A percentile compares a stretch with the other conserved stretches of the same genome.
Conservation (phyloP, 352 stramenopile genomes). For the Hyphochytrium catenoides region DNA sequence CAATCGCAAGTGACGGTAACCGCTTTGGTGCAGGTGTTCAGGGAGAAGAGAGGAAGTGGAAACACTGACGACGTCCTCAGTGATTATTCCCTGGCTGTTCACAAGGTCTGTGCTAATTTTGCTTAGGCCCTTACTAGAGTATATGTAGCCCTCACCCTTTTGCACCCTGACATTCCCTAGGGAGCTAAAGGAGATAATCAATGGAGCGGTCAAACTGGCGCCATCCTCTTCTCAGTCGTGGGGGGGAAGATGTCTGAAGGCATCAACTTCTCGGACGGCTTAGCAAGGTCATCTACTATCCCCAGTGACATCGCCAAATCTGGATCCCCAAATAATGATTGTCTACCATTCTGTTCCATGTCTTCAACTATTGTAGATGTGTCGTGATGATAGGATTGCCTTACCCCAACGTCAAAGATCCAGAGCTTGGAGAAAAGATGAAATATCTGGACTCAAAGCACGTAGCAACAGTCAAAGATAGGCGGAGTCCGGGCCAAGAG, state of each 20-base stretch:
- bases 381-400: slow-evolving; percentile 95
- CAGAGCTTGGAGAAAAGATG: slow-evolving; percentile 94
- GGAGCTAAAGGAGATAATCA: too few species aligned
- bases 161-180: too few species aligned
- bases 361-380: slow-evolving; percentile 16
- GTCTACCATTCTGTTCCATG: background rate
- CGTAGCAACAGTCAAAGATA: slow-evolving; percentile 3
- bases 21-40: too few species aligned
- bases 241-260: slow-evolving; percentile 98
- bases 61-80: slow-evolving; percentile 1
- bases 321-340: background rate
- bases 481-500: slow-evolving; percentile 30
- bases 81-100: too few species aligned
- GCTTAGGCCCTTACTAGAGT: too few species aligned
- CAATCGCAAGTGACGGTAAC: too few species aligned
- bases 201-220: slow-evolving; percentile 20
- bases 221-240: slow-evolving; percentile 86
- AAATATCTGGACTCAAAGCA: slow-evolving; percentile 44
- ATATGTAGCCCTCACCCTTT: too few species aligned
- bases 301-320: background rate
- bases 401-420: slow-evolving; percentile 87
- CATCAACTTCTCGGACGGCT: slow-evolving; percentile 98
- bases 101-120: too few species aligned
- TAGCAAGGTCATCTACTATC: slow-evolving; percentile 34
- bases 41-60: too few species aligned